Evolutionary conservation across 1,284 basidiomycete species (phyloP).

Genomic region (Irpex lacteus): DNA sequence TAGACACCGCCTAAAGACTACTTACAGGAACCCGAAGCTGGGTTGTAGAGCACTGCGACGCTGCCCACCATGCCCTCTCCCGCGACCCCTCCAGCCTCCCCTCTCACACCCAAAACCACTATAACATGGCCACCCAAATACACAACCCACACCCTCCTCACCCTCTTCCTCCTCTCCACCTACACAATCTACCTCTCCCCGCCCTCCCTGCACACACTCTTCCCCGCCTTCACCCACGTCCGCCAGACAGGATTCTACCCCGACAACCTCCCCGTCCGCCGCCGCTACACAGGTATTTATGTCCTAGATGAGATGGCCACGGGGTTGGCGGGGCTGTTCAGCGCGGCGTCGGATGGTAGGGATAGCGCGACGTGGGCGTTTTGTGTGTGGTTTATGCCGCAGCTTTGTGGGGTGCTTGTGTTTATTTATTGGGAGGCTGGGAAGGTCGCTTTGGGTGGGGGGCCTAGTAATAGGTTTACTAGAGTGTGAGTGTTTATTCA

Average conservation of each 20-base stretch:
- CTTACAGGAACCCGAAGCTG: background rate
- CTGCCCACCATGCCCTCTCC: too few relatives aligned
- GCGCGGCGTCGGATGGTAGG: background rate
- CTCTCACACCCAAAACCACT: background rate
- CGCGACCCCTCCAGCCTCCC: background rate
- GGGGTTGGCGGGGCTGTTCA: constrained; percentile 4
- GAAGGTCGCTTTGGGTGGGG: background rate
- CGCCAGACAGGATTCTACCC: background rate
- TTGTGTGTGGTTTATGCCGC: constrained; percentile 5
- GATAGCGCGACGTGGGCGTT: constrained; percentile 1
- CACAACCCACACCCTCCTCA: too few relatives aligned
- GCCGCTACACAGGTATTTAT: background rate
- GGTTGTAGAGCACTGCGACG: background rate
- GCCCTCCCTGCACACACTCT: background rate
- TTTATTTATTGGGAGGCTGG: constrained; percentile 4
- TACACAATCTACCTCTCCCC: background rate
- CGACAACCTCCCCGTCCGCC: constrained; percentile 4
- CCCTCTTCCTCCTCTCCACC: background rate
- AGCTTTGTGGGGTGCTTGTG: background rate
- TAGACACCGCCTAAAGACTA: background rate
- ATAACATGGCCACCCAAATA: too few relatives aligned
- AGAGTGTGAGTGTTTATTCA: background rate
- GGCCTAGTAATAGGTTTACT: background rate
- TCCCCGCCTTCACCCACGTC: background rate
- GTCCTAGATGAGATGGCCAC: constrained; percentile 1